These are phyloP conservation scores for Picochlorum sp. DNA, from an alignment of 139 green algal genomes.

Conservation along the genomic window DNA sequence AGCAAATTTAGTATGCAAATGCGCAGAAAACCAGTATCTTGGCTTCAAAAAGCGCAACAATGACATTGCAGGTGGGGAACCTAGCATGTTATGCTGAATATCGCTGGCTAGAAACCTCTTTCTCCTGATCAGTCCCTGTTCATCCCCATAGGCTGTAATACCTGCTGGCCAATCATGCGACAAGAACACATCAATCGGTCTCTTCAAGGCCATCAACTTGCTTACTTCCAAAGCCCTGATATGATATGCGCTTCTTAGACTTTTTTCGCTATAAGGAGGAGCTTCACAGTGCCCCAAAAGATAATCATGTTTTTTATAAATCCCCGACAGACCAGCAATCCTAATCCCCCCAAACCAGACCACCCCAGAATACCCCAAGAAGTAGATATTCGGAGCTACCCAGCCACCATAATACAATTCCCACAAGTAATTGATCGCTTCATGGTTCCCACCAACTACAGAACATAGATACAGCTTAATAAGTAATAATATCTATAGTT, in stretches of 20 bases:
- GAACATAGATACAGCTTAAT: not conserved
- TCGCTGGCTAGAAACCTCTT: conserved; percentile 81
- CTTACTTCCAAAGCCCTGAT: conserved; percentile 65
- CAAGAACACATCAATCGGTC: conserved; percentile 80
- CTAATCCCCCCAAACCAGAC: conserved; percentile 85
- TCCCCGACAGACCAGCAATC: conserved; percentile 89
- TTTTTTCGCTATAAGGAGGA: conserved; percentile 64
- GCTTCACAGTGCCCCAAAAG: conserved; percentile 67
- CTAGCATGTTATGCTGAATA: conserved; percentile 53
- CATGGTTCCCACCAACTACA: conserved; percentile 95
- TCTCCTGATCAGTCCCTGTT: conserved; percentile 49
- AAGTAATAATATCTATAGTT: not conserved
- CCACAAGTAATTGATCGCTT: conserved; percentile 88
- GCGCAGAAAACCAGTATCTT: conserved; percentile 87
- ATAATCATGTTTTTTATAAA: conserved; percentile 75
- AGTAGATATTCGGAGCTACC: conserved; percentile 93
- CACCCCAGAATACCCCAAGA: conserved; percentile 80
- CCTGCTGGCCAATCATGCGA: conserved; percentile 93
- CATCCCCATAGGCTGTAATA: conserved; percentile 73
- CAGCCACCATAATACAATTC: conserved; percentile 95
- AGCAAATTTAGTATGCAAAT: conserved; percentile 93
- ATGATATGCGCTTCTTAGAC: conserved; percentile 84
- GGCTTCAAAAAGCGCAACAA: conserved; percentile 67
- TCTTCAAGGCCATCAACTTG: conserved; percentile 54
- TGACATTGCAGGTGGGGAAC: conserved; percentile 49